Conservation (phyloP, 805 yeast species). For the Teunomyces tritomae region DNA sequence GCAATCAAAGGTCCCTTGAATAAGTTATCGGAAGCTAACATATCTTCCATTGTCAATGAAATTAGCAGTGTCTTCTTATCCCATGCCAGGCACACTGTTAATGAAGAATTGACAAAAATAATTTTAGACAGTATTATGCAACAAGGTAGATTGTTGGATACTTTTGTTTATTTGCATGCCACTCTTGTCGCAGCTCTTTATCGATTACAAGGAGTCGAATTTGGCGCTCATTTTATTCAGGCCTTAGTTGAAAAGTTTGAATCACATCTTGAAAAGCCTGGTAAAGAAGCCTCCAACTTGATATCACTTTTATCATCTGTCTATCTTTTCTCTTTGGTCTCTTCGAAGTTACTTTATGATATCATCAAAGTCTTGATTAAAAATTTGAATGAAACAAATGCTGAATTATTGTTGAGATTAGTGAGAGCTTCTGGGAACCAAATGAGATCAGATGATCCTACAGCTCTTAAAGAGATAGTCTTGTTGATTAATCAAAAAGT, state of each 20-base stretch:
- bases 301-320: slow-evolving; percentile 72
- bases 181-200: slow-evolving; percentile 73
- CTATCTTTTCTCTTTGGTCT: slow-evolving; percentile 73
- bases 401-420: slow-evolving; percentile 73
- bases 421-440: slow-evolving; percentile 78
- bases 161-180: slow-evolving; percentile 76
- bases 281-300: slow-evolving; percentile 56
- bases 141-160: slow-evolving; percentile 69
- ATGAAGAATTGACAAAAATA: slow-evolving; percentile 60
- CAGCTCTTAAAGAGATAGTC: slow-evolving; percentile 77
- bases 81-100: slow-evolving; percentile 79
- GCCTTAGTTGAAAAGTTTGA: slow-evolving; percentile 71
- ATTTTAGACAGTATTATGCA: slow-evolving; percentile 61
- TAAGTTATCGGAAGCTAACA: slow-evolving; percentile 84
- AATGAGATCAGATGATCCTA: slow-evolving; percentile 87
- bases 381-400: slow-evolving; percentile 63
- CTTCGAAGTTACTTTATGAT: slow-evolving; percentile 76
- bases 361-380: slow-evolving; percentile 54
- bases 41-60: slow-evolving; percentile 66
- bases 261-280: slow-evolving; percentile 27
- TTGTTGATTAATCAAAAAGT: slow-evolving; percentile 50
- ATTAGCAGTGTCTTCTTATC: slow-evolving; percentile 59
- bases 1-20: slow-evolving; percentile 81
- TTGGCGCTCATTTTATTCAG: slow-evolving; percentile 86
- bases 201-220: slow-evolving; percentile 77